Conservation (phyloP, 768 basidiomycete species). For the Phallus indusiatus region DNA sequence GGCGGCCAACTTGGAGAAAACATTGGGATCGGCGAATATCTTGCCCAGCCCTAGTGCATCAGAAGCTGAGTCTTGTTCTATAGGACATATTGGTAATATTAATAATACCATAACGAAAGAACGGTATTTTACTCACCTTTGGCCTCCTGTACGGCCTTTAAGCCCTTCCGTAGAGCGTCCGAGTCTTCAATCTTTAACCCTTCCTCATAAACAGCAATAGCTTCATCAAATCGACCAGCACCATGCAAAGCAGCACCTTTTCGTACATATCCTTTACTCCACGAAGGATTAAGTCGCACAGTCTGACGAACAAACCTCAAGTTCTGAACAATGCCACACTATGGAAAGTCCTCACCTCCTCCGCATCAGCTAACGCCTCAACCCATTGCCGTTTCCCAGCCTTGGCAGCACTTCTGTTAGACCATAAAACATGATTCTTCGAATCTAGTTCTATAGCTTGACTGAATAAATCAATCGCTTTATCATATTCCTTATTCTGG, state of each 20-base stretch:
- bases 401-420: constrained; percentile 86
- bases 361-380: constrained; percentile 78
- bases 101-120: background rate
- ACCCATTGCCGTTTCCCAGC: constrained; percentile 75
- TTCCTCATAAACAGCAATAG: constrained; percentile 71
- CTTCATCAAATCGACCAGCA: constrained; percentile 65
- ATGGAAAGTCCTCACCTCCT: constrained; percentile 51
- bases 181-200: constrained; percentile 79
- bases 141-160: constrained; percentile 82
- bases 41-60: constrained; percentile 58
- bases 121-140: constrained; percentile 50
- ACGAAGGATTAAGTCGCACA: constrained; percentile 65
- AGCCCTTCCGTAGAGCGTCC: constrained; percentile 73
- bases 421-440: constrained; percentile 81
- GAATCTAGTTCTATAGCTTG: constrained; percentile 79
- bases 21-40: constrained; percentile 76
- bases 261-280: constrained; percentile 86
- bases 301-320: constrained; percentile 39
- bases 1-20: constrained; percentile 72
- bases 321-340: background rate
- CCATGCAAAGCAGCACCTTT: constrained; percentile 94
- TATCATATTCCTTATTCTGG: constrained; percentile 84
- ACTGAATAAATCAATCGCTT: constrained; percentile 73
- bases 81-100: constrained; percentile 6
- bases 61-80: constrained; percentile 29